Conservation (phyloP, 805 yeast species). For the Spathaspora hagerdaliae region DNA sequence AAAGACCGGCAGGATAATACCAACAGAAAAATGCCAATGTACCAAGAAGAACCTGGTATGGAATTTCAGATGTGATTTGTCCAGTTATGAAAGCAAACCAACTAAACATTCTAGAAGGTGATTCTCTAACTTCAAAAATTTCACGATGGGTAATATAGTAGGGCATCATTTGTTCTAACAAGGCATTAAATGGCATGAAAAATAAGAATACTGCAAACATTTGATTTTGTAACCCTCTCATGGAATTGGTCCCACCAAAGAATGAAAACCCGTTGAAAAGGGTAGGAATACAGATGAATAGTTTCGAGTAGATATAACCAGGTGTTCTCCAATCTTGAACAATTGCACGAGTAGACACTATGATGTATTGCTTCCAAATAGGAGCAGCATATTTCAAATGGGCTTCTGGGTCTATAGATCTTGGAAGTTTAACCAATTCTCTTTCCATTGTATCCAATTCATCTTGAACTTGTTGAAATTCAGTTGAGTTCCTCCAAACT, state of each 20-base stretch:
- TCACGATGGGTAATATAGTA: slow-evolving; percentile 43
- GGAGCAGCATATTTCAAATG: slow-evolving; percentile 14
- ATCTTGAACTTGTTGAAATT: slow-evolving; percentile 51
- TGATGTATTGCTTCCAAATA: slow-evolving; percentile 24
- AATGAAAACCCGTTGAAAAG: slow-evolving; percentile 65
- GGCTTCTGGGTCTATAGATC: slow-evolving; percentile 11
- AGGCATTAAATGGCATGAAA: slow-evolving; percentile 34
- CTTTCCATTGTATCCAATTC: slow-evolving; percentile 65
- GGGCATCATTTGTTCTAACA: slow-evolving; percentile 39
- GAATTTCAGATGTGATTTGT: slow-evolving; percentile 43
- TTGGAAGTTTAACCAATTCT: slow-evolving; percentile 35
- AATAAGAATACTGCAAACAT: slow-evolving; percentile 48
- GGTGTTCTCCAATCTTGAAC: slow-evolving; percentile 31
- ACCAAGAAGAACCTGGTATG: slow-evolving; percentile 45
- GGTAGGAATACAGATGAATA: slow-evolving; percentile 36
- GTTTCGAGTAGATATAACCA: slow-evolving; percentile 46
- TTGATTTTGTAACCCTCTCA: slow-evolving; percentile 65
- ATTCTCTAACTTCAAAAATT: slow-evolving; percentile 44
- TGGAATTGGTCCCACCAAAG: slow-evolving; percentile 56
- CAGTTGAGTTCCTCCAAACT: slow-evolving; percentile 72
- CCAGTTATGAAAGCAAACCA: slow-evolving; percentile 40
- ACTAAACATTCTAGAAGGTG: slow-evolving; percentile 10
- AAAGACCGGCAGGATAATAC: slow-evolving; percentile 59
- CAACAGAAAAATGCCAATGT: slow-evolving; percentile 36
- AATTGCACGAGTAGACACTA: slow-evolving; percentile 22